phyloP scores from a whole-genome alignment of 345 rosid species.

The Carallia pectinifolia region DNA sequence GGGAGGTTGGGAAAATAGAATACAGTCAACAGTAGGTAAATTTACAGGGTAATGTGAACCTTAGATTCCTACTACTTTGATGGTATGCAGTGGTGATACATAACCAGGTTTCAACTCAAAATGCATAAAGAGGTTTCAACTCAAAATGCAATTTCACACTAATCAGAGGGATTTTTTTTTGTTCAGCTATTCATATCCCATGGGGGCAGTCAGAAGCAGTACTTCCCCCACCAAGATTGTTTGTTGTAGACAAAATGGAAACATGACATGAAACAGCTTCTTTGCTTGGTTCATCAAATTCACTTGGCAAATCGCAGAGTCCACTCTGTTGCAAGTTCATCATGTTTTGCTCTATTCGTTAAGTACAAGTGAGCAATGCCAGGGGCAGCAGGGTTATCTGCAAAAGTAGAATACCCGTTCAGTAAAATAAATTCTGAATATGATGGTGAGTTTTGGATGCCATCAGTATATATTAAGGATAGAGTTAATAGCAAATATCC shows the following conservation, averaged over 20 bases:
- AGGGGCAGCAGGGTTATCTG: slow-evolving; percentile 67
- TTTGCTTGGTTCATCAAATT: slow-evolving; percentile 1
- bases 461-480: neutral
- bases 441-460: neutral
- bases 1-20: too few species aligned
- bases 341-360: slow-evolving; percentile 72
- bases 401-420: slow-evolving; percentile 6
- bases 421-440: neutral
- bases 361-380: slow-evolving; percentile 69
- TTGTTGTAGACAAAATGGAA: neutral
- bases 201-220: too few species aligned
- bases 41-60: too few species aligned
- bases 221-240: too few species aligned
- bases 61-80: too few species aligned
- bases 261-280: neutral
- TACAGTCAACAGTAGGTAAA: too few species aligned
- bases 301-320: slow-evolving; percentile 82
- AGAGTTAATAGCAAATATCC: neutral
- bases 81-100: too few species aligned
- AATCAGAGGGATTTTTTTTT: too few species aligned
- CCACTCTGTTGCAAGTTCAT: slow-evolving; percentile 82
- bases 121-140: too few species aligned
- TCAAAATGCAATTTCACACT: too few species aligned
- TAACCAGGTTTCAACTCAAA: too few species aligned
- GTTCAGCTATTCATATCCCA: too few species aligned